Base-by-base conservation (phyloP, 2,329 filamentous ascomycete genomes). In the Claviceps lovelessii region DNA sequence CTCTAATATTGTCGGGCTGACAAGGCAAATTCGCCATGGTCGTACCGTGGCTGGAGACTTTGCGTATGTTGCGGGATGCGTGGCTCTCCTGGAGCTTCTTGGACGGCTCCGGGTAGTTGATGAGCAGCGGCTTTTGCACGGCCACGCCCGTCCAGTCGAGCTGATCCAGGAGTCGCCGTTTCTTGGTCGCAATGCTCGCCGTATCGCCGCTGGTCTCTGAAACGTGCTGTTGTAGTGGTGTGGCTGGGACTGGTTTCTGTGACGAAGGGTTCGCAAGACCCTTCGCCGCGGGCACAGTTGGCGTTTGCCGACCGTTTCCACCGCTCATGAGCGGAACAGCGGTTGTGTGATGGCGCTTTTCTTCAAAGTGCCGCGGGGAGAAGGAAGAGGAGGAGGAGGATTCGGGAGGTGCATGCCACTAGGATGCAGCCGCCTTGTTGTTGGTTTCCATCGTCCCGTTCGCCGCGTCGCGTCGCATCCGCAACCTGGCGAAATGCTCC, bases 401-500 rank as follows among this genome's bases (percentile, higher is more conserved):
- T 19, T 31, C 35, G 28, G 17, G 15, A 31, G 11, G 13, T 29
- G 44, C 37, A n/a, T 17, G 44, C 15, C 29, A 5, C 23, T 37
- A 33, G 5, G 37, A 42, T 49, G 52, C 19, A 42, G 17, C 28
- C 11, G 35, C 5, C 17, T 41, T 37, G 35, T 50, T 50, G 39
- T 35, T 28, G 29, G 49, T 45, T 33, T 33, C 46, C 23, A 31
- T 8, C 11, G 17, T 33, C 17, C 9, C 45, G 33, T 49, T 52
- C 5, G 52, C 52, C 33, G 52, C 31, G 17, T 31, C 51, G n/a
- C 55, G 51, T 17, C 33, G 59, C 52, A 59, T 58, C 11, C 67
- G 68, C 5, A 63, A 64, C 54, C 65, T 69, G 19, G 70, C 70
- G 58, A 73, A 73, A 53, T 69, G 67, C 53, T 68, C 58, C 48